These are phyloP conservation scores for Chimonanthus praecox DNA, from an alignment of 164 flowering plant genomes.

Conservation along the genomic window DNA sequence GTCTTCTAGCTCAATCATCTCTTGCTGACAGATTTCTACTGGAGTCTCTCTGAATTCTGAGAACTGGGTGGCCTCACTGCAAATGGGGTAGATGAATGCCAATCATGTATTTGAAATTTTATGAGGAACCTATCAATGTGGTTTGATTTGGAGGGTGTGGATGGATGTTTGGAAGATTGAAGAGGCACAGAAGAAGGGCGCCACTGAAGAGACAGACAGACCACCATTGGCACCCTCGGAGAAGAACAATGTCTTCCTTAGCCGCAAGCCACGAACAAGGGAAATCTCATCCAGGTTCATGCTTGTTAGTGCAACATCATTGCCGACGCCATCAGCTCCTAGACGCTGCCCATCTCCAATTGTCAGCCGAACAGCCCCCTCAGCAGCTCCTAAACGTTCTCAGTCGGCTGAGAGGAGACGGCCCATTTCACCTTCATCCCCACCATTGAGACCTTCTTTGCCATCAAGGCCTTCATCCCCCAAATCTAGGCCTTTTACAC, in stretches of 20 bases:
- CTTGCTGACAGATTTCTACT: conserved; percentile 41
- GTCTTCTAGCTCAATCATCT: not conserved
- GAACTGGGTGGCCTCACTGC: conserved; percentile 16
- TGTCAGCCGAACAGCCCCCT: conserved; percentile 30
- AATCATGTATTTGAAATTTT: conserved; percentile 19
- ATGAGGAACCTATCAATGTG: conserved; percentile 47
- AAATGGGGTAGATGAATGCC: conserved; percentile 22
- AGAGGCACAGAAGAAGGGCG: conserved; percentile 33
- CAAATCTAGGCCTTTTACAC: conserved; percentile 28
- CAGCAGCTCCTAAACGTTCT: conserved; percentile 50
- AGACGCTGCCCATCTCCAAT: conserved; percentile 69
- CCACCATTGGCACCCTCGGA: conserved; percentile 53
- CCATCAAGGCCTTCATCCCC: not conserved
- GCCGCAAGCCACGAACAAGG: conserved; percentile 30
- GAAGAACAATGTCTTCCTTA: conserved; percentile 29
- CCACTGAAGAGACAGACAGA: conserved; percentile 38
- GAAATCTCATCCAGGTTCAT: conserved; percentile 68
- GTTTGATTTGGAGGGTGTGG: conserved; percentile 45
- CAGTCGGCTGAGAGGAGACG: conserved; percentile 77
- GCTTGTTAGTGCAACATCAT: conserved; percentile 34
- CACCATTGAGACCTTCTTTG: conserved; percentile 32
- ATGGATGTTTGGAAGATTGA: conserved; percentile 74
- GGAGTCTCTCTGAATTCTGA: conserved; percentile 18
- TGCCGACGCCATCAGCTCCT: conserved; percentile 27
- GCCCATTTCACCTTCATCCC: conserved; percentile 65